These are phyloP conservation scores for Brasilioporus rufonigricans DNA, from an alignment of 768 basidiomycete genomes.

Conservation along the genomic window DNA sequence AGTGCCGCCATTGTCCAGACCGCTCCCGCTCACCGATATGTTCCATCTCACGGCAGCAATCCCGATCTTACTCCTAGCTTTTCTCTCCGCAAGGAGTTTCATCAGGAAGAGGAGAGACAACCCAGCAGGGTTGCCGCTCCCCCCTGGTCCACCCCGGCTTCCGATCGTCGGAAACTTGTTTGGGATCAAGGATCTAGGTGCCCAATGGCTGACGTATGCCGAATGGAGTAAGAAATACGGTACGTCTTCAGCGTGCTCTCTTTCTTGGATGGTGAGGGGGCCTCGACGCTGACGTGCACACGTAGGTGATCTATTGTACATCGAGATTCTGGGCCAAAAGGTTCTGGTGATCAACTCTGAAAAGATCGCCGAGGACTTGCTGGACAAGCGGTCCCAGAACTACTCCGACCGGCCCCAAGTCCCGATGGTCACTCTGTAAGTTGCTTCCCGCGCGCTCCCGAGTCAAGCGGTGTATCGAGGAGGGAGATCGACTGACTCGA, in stretches of 20 bases:
- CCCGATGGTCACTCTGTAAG: conserved; percentile 23
- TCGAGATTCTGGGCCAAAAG: conserved; percentile 26
- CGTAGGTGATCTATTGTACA: conserved; percentile 26
- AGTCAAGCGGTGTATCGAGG: too few relatives aligned
- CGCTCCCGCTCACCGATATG: not conserved
- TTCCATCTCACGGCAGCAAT: conserved; percentile 5
- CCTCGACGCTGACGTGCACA: not conserved
- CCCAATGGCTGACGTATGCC: conserved; percentile 38
- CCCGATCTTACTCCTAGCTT: not conserved
- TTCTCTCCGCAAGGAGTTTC: not conserved
- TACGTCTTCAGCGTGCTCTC: conserved; percentile 7
- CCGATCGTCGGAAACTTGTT: conserved; percentile 45
- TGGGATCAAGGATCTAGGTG: conserved; percentile 39
- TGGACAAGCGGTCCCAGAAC: conserved; percentile 29
- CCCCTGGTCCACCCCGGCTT: conserved; percentile 43
- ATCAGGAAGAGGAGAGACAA: conserved; percentile 11
- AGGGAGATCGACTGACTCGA: not conserved
- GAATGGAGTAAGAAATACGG: conserved; percentile 44
- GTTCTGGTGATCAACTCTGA: conserved; percentile 26
- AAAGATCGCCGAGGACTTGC: conserved; percentile 23
- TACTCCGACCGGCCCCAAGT: conserved; percentile 29
- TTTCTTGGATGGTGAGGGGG: too few relatives aligned
- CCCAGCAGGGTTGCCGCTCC: conserved; percentile 26
- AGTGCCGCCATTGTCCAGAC: not conserved
- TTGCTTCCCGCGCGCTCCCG: not conserved